Evolutionary conservation across 2,329 filamentous ascomycete species (phyloP).

Genomic region (Ophiostoma himal-ulmi): DNA sequence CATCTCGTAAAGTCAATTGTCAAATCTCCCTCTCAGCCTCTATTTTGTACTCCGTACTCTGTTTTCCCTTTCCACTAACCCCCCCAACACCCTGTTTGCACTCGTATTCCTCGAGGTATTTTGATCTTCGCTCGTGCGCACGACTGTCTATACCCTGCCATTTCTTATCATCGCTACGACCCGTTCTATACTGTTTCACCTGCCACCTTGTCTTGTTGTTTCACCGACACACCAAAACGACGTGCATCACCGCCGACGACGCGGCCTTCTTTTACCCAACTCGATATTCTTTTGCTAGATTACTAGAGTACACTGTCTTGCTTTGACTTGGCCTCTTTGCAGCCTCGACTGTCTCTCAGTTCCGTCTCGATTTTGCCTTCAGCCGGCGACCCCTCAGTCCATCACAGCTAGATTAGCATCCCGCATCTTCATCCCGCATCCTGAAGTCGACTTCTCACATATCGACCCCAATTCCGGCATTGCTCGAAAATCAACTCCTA

Average conservation of each 20-base stretch:
- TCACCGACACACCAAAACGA: constrained; percentile 1
- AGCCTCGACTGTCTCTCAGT: not conserved
- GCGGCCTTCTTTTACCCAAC: not conserved
- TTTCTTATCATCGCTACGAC: not conserved
- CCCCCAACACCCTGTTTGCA: not conserved
- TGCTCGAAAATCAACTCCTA: not conserved
- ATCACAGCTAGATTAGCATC: not conserved
- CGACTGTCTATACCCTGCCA: not conserved
- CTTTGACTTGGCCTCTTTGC: not conserved
- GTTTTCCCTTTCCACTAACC: not conserved
- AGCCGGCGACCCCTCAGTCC: constrained; percentile 1
- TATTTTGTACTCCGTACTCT: not conserved
- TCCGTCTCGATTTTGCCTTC: not conserved
- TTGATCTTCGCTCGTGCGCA: not conserved
- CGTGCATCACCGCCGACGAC: not conserved
- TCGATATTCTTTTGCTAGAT: not conserved
- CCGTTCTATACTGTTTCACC: constrained; percentile 1
- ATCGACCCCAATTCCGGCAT: not conserved
- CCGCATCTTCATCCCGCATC: not conserved
- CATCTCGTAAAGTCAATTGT: constrained; percentile 10
- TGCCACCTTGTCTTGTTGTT: not conserved
- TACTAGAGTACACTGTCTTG: not conserved
- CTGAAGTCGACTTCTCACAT: not conserved
- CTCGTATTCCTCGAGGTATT: not conserved
- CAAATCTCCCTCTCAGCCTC: constrained; percentile 10